Base-by-base conservation (phyloP, 495 filamentous ascomycete species). In the Talaromyces liani region DNA sequence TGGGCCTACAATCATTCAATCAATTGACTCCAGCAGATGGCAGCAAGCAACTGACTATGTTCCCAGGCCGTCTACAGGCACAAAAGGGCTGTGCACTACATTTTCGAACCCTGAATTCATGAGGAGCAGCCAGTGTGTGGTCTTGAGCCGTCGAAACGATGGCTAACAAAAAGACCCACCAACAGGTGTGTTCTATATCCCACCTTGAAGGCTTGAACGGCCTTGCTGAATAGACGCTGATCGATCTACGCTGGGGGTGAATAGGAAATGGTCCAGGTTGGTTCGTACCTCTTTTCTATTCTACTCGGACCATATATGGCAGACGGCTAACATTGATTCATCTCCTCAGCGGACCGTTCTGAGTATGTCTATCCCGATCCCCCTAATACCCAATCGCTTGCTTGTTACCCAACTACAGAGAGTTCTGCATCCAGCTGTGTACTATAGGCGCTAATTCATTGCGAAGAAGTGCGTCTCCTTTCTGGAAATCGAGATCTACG, bases 251-350 rank as follows among this genome's bases (percentile, higher is more conserved):
- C 53, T 60, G 45, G 20, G 39, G 34, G 4, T 56, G 25, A 31
- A 45, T 72, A 98, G 93, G 93, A 98, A 85, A 98, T 98, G 94
- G 91, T 96, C 66, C 93, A 98, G 88, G 92, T 98, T 82, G 94
- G 94, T 97, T 85, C 82, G 87, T 88, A 77, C 72, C 69, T 70
- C 68, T 68, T 61, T 55, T 68, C 69, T 73, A 65, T 72, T 66
- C 54, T 39, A 18, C 24, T 27, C 18, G 39, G 34, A 57, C 65
- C 54, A 12, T 49, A 62, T 27, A 29, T 20, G 14, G 16, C 45
- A 54, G 45, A 33, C n/a, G 16, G 18, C 29, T 62, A 39, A 62
- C 45, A 49, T 49, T 22, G 9, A 10, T 6, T 33, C 20, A 20
- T 29, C 16, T 24, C 33, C 33, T 22, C 51, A 45, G 64, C 68